Evolutionary conservation across 352 stramenopile species (phyloP).

Genomic region (Globisporangium spinosum): DNA sequence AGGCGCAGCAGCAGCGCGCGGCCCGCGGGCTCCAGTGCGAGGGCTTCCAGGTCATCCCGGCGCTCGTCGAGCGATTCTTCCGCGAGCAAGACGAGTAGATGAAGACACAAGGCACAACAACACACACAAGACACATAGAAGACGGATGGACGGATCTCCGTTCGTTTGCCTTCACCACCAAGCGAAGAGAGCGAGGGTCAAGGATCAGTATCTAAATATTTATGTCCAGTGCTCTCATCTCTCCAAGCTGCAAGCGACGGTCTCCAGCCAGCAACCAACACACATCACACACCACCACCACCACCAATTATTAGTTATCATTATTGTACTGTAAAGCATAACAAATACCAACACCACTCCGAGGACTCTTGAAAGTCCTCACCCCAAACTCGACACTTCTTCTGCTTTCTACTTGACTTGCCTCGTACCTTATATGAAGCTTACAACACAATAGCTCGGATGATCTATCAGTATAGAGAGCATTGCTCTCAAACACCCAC

Average conservation of each 20-base stretch:
- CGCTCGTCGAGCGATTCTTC: slow-evolving; percentile 45
- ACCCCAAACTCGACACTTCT: not conserved
- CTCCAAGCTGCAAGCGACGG: not conserved
- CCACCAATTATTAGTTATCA: slow-evolving; percentile 2
- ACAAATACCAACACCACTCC: not conserved
- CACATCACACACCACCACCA: not conserved
- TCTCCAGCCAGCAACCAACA: not conserved
- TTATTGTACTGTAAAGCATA: slow-evolving; percentile 1
- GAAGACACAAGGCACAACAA: not conserved
- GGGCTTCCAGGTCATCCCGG: slow-evolving; percentile 33
- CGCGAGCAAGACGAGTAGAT: slow-evolving; percentile 20
- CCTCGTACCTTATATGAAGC: not conserved
- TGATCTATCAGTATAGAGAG: not conserved
- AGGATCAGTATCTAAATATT: not conserved
- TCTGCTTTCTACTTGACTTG: not conserved
- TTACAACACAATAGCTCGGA: no score
- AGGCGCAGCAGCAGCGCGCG: slow-evolving; percentile 17
- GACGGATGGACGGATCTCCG: not conserved
- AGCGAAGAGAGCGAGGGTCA: not conserved
- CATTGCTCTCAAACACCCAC: not conserved
- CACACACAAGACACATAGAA: not conserved
- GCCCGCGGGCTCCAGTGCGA: slow-evolving; percentile 29
- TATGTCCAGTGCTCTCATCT: not conserved
- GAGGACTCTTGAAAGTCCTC: not conserved
- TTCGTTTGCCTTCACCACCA: not conserved